Conservation (phyloP, 1,139 yeast genomes). For the Scheffersomyces stambukii region DNA sequence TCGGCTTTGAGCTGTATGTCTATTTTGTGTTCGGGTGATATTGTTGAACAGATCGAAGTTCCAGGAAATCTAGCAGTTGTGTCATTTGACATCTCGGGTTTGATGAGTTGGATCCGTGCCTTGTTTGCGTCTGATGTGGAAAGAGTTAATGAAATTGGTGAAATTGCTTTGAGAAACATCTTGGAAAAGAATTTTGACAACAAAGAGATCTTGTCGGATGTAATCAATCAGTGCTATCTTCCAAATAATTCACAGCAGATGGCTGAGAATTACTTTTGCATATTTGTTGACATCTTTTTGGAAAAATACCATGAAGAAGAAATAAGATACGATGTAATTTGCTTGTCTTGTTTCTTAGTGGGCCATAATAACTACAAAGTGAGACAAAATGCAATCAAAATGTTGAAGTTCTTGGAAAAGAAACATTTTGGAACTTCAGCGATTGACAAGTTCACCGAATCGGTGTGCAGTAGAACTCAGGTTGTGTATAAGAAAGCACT, state of each 20-base stretch:
- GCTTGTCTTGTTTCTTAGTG: slow-evolving; percentile 63
- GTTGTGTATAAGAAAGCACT: slow-evolving; percentile 77
- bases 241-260: slow-evolving; percentile 54
- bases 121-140: slow-evolving; percentile 60
- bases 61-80: slow-evolving; percentile 43
- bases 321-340: slow-evolving; percentile 54
- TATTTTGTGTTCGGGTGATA: slow-evolving; percentile 63
- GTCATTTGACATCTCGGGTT: slow-evolving; percentile 66
- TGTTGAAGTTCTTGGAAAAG: slow-evolving; percentile 54
- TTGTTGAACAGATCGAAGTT: slow-evolving; percentile 46
- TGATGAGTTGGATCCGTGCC: slow-evolving; percentile 76
- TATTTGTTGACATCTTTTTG: slow-evolving; percentile 60
- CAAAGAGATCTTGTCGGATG: slow-evolving; percentile 55
- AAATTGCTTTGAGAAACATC: slow-evolving; percentile 67
- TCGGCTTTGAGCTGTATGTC: slow-evolving; percentile 85
- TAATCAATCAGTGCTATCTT: slow-evolving; percentile 69
- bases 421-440: slow-evolving; percentile 43
- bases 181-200: slow-evolving; percentile 57
- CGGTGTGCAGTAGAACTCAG: slow-evolving; percentile 61
- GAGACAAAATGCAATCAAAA: slow-evolving; percentile 57
- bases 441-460: slow-evolving; percentile 50
- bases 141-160: slow-evolving; percentile 59
- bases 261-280: slow-evolving; percentile 64
- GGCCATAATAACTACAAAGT: slow-evolving; percentile 63
- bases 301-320: slow-evolving; percentile 27